These are phyloP conservation scores for Penicillium sp. DNA, from an alignment of 2,329 filamentous ascomycete species.

Conservation along the genomic window DNA sequence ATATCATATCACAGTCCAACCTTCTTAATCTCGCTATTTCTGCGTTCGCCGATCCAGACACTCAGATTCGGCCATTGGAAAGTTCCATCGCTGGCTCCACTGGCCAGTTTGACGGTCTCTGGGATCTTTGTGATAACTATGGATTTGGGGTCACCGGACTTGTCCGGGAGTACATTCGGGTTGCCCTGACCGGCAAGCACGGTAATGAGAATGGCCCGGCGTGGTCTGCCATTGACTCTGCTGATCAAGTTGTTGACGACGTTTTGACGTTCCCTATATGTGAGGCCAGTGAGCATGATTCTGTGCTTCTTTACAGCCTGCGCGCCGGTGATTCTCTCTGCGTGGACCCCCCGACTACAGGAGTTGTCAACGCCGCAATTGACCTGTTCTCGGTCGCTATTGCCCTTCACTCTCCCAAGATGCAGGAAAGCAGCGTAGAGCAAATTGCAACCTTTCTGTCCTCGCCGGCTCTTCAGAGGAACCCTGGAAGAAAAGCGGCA, in stretches of 20 bases:
- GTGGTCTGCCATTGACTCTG: conserved; percentile 42
- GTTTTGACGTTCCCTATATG: conserved; percentile 65
- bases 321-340: conserved; percentile 50
- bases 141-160: conserved; percentile 92
- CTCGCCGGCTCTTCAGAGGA: conserved; percentile 75
- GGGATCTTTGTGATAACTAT: conserved; percentile 93
- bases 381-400: conserved; percentile 90
- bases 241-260: conserved; percentile 44
- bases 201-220: conserved; percentile 57
- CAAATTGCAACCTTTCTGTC: conserved; percentile 90
- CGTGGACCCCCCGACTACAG: conserved; percentile 82
- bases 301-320: conserved; percentile 71
- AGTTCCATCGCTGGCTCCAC: conserved; percentile 89
- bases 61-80: conserved; percentile 73
- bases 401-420: conserved; percentile 82
- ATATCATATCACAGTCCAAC: conserved; percentile 87
- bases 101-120: conserved; percentile 87
- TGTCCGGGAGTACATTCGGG: conserved; percentile 73
- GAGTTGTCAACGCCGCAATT: conserved; percentile 93
- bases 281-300: conserved; percentile 85
- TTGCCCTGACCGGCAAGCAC: conserved; percentile 69
- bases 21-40: conserved; percentile 85
- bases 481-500: conserved; percentile 84
- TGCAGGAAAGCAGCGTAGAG: conserved; percentile 94
- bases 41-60: conserved; percentile 89